These are phyloP conservation scores for Aethionema arabicum DNA, from an alignment of 345 rosid genomes.

Conservation along the genomic window DNA sequence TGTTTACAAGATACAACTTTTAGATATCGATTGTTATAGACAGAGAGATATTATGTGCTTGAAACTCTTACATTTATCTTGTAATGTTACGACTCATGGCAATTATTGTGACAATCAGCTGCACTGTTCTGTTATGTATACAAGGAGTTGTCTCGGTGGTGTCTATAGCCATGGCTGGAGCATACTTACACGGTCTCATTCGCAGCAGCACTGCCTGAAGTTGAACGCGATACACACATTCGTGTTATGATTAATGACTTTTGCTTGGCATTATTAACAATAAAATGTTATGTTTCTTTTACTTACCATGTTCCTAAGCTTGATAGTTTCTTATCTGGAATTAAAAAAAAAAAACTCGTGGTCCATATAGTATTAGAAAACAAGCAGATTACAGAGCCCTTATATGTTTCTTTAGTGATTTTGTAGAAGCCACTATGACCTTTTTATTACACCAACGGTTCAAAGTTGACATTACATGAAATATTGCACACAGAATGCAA, in stretches of 20 bases:
- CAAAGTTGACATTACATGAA: slow-evolving; percentile 15
- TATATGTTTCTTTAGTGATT: too few species aligned
- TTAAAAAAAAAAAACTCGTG: too few species aligned
- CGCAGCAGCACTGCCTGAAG: slow-evolving; percentile 38
- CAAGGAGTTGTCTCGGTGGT: slow-evolving; percentile 64
- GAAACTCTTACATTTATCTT: neutral
- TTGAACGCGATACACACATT: slow-evolving; percentile 9
- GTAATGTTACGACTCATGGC: neutral
- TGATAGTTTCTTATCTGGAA: too few species aligned
- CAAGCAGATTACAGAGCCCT: too few species aligned
- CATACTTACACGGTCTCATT: slow-evolving; percentile 75
- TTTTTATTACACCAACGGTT: neutral
- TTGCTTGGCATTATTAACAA: slow-evolving; percentile 2
- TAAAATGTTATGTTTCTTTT: neutral
- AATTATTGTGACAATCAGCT: slow-evolving; percentile 48
- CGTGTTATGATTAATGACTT: neutral
- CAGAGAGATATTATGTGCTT: neutral
- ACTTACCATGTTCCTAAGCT: too few species aligned
- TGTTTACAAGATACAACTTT: neutral
- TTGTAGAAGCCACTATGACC: neutral
- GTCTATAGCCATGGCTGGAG: slow-evolving; percentile 80
- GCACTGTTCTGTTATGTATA: slow-evolving; percentile 63
- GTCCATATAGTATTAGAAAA: too few species aligned
- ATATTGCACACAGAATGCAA: neutral
- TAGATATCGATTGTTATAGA: neutral